Conservation (phyloP, 2,329 filamentous ascomycete genomes). For the Sporothrix curviconia region DNA sequence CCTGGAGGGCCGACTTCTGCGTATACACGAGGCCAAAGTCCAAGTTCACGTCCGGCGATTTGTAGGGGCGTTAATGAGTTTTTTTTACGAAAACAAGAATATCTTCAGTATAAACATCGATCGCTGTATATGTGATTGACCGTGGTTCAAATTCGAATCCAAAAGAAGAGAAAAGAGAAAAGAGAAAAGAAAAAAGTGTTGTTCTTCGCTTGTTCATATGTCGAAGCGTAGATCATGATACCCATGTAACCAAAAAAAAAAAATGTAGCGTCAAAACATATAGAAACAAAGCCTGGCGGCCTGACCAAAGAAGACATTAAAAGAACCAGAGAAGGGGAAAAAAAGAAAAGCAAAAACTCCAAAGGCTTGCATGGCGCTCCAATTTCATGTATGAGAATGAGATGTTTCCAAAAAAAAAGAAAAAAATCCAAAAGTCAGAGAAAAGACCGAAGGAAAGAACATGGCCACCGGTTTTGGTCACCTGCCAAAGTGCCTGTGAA, state of each 20-base stretch:
- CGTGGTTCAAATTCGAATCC: background rate
- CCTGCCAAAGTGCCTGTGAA: background rate
- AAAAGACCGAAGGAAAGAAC: background rate
- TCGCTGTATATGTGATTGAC: background rate
- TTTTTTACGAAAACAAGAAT: too few species aligned
- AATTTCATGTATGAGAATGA: background rate
- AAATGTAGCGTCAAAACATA: background rate
- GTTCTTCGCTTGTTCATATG: too few species aligned
- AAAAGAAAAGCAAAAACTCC: background rate
- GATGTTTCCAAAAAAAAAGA: too few species aligned
- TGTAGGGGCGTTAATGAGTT: too few species aligned
- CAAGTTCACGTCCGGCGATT: too few species aligned
- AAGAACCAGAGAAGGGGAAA: background rate
- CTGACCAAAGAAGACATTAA: background rate
- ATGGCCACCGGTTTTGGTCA: background rate
- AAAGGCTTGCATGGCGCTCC: background rate
- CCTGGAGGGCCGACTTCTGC: too few species aligned
- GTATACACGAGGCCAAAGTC: too few species aligned
- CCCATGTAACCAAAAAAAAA: background rate
- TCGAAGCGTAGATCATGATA: too few species aligned
- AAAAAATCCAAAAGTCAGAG: background rate
- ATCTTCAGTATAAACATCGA: background rate
- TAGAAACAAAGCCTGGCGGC: background rate
- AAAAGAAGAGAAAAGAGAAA: background rate
- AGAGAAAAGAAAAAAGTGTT: too few species aligned